A percentile compares a stretch with the other conserved stretches of the same genome.
Evolutionary conservation across 352 stramenopile species (phyloP).

Genomic region (Phytophthora sansomeana): DNA sequence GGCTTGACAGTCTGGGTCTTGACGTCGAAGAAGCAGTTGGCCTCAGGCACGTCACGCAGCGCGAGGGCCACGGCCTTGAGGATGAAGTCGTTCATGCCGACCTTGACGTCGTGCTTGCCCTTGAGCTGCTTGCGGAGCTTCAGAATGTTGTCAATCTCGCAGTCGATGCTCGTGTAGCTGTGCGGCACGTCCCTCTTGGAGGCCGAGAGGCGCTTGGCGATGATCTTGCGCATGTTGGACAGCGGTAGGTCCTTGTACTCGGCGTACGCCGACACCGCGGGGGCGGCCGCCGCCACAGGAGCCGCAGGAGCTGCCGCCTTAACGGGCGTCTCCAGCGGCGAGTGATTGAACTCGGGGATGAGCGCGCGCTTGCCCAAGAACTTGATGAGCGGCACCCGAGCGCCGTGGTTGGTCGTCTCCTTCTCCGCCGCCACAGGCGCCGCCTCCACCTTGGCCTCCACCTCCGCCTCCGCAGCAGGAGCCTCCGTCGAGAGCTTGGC

Average conservation of each 20-base stretch:
- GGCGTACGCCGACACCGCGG: conserved; percentile 29
- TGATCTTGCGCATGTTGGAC: conserved; percentile 99
- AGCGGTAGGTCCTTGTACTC: conserved; percentile 88
- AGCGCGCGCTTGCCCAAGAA: conserved; percentile 88
- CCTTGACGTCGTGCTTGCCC: conserved; percentile 94
- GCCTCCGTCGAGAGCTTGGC: conserved; percentile 46
- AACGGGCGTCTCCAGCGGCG: conserved; percentile 32
- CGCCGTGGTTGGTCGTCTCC: conserved; percentile 20
- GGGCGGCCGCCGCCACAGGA: conserved; percentile 14
- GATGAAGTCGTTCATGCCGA: conserved; percentile 99
- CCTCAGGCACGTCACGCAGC: conserved; percentile 97
- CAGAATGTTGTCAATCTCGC: conserved; percentile 93
- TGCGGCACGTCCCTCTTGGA: conserved; percentile 97
- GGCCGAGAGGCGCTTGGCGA: conserved; percentile 97
- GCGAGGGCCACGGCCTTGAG: conserved; percentile 97
- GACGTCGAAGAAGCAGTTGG: conserved; percentile 84
- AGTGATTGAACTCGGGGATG: conserved; percentile 50
- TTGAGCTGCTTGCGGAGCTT: conserved; percentile 94
- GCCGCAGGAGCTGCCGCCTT: conserved; percentile 24
- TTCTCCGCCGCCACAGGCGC: conserved; percentile 13
- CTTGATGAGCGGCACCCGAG: conserved; percentile 79
- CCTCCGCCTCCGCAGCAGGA: conserved; percentile 15
- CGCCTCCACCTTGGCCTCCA: neutral
- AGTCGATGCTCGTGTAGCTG: conserved; percentile 97
- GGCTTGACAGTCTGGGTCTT: conserved; percentile 70